Percentiles rank a stretch among this genome's conserved stretches.
Evolutionary conservation across 1,284 basidiomycete genomes (phyloP).

Genomic region (Ustilago bromivora): DNA sequence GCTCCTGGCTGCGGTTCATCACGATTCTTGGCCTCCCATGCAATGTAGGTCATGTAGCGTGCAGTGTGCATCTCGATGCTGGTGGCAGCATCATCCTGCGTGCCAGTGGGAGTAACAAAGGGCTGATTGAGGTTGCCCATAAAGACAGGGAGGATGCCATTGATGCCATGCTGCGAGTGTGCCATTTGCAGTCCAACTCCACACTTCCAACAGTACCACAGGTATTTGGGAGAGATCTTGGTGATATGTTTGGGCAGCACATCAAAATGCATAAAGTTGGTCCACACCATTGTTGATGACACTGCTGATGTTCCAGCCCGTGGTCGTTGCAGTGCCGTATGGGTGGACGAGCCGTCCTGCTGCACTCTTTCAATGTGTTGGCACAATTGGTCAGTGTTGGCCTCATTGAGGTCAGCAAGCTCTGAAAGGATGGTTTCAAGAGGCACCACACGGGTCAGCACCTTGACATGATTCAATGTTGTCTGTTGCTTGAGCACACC

Average conservation of each 20-base stretch:
- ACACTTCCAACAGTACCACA: constrained; percentile 42
- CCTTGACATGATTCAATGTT: neutral
- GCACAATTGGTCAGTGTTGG: neutral
- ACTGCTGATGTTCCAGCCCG: neutral
- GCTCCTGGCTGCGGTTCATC: neutral
- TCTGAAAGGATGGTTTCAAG: neutral
- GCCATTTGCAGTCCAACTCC: constrained; percentile 24
- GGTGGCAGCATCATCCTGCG: too few species aligned
- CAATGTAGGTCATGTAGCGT: constrained; percentile 22
- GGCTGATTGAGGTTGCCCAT: constrained; percentile 14
- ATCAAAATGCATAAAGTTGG: constrained; percentile 32
- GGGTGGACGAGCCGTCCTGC: neutral
- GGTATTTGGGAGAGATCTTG: constrained; percentile 20
- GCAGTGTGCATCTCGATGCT: neutral
- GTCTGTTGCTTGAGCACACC: neutral
- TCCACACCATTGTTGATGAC: constrained; percentile 2
- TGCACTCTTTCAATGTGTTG: neutral
- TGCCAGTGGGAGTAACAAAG: neutral
- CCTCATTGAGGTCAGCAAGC: constrained; percentile 1
- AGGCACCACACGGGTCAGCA: neutral
- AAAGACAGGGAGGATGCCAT: constrained; percentile 29
- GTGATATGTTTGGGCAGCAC: constrained; percentile 1
- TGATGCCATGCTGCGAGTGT: constrained; percentile 20
- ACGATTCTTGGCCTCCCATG: constrained; percentile 25
- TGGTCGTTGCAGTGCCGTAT: too few species aligned